A percentile compares a stretch with the other conserved stretches of the same genome.
Evolutionary conservation across 345 rosid genomes (phyloP).

Genomic region (Citrus mangshanensis): DNA sequence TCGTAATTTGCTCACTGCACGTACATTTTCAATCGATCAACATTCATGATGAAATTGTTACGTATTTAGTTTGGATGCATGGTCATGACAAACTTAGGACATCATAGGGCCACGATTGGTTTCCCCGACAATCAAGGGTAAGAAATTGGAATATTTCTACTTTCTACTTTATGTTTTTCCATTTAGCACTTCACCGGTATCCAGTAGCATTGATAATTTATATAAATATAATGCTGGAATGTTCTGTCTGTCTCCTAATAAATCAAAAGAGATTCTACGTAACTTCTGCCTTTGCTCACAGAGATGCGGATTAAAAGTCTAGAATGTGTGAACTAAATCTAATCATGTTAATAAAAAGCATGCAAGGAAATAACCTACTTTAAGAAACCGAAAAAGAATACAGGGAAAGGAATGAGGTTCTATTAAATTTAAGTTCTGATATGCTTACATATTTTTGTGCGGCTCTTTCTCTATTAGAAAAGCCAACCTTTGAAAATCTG

Average conservation of each 20-base stretch:
- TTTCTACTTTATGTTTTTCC: no score
- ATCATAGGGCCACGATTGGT: neutral
- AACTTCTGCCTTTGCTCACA: neutral
- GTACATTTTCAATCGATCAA: conserved; percentile 14
- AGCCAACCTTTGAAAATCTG: neutral
- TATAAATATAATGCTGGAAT: neutral
- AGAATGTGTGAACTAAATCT: neutral
- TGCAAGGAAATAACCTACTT: neutral
- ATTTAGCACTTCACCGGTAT: neutral
- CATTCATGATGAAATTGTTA: conserved; percentile 9
- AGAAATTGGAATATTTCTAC: no score
- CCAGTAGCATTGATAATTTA: neutral
- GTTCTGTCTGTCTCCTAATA: neutral
- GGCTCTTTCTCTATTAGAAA: neutral
- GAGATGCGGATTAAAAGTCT: neutral
- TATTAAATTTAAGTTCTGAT: neutral
- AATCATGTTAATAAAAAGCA: neutral
- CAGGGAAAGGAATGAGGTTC: conserved; percentile 3
- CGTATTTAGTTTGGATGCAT: neutral
- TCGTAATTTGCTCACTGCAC: conserved; percentile 16
- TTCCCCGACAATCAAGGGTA: neutral
- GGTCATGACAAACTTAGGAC: no score
- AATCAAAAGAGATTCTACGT: neutral
- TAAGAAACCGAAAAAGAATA: neutral
- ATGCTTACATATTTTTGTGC: neutral